Conservation (phyloP, 1,284 basidiomycete genomes). For the Cryptococcus hybrid region DNA sequence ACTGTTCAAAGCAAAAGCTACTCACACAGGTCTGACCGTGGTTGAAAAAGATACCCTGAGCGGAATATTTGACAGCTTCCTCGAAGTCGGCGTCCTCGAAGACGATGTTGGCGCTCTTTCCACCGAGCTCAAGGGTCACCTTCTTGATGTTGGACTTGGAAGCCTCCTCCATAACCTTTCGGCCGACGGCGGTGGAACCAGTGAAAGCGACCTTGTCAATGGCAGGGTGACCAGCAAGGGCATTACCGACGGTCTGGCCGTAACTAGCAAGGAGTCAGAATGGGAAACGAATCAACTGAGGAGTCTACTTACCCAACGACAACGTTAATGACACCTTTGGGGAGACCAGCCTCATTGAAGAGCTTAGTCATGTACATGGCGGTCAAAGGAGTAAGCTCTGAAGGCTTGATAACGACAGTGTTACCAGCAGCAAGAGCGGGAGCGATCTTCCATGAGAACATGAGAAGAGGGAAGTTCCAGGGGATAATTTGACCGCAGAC, state of each 20-base stretch:
- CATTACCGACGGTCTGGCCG: constrained; percentile 78
- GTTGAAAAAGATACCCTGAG: constrained; percentile 41
- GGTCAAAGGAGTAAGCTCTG: constrained; percentile 85
- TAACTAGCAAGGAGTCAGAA: constrained; percentile 52
- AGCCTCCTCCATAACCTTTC: constrained; percentile 78
- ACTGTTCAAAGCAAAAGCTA: not conserved
- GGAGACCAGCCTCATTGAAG: constrained; percentile 61
- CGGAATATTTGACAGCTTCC: constrained; percentile 63
- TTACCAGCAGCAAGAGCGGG: constrained; percentile 73
- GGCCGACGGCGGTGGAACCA: constrained; percentile 69
- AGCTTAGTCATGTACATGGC: constrained; percentile 61
- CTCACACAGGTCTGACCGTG: constrained; percentile 64
- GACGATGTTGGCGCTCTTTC: constrained; percentile 53
- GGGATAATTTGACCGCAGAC: constrained; percentile 90
- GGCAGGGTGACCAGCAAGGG: constrained; percentile 69
- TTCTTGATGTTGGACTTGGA: constrained; percentile 81
- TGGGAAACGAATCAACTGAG: too few species aligned
- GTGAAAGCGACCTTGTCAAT: constrained; percentile 70
- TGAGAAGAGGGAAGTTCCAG: constrained; percentile 89
- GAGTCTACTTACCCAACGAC: constrained; percentile 57
- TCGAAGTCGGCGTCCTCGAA: constrained; percentile 58
- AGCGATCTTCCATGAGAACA: constrained; percentile 91
- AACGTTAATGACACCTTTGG: constrained; percentile 87
- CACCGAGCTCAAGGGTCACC: constrained; percentile 57
- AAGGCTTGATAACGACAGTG: constrained; percentile 60